Base-by-base conservation (phyloP, 1,139 yeast genomes). In the Taphrina wiesneri region DNA sequence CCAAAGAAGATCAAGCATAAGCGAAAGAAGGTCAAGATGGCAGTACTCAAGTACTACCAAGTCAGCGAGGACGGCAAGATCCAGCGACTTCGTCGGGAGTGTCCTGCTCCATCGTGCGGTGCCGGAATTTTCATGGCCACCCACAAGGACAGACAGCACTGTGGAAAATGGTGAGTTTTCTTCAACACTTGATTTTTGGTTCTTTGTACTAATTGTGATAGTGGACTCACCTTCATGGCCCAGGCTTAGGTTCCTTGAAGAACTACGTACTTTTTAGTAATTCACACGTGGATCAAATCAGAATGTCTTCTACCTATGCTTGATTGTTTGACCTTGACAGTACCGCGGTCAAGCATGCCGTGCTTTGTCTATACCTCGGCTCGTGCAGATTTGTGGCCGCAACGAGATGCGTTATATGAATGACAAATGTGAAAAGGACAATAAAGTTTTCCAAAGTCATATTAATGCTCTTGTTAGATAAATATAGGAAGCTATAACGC, bases 1-100 rank as follows among this genome's bases (percentile, higher is more conserved):
- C 99, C 99, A 86, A 93, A 93, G 93, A 93, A 92, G 89, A 90
- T 93, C 85, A 90, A 85, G 85, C 98, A 93, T 96, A 91, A 90
- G 89, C 97, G 90, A 88, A 93, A 90, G 90, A 92, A 92, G 86
- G 89, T 89, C 84, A 93, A 93, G 88, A 87, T 93, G 80, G 98
- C 98, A 83, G 97, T 93, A 82, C 90, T 93, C 82, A 91, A 96
- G 80, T 93, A 92, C 95, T 95, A 92, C 92, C 92, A 92, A 87
- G 98, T 93, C 77, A 96, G 91, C 82, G 88, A 87, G 80, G 99
- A 95, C 77, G 99, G 99, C 78, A 88, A 91, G 81, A 97, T 93
- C 78, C 95, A 92, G 85, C 90, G 96, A 84, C 90, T 95, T 81
- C 92, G 97, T 86, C 92, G 96, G 83, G 98, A 93, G 84, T 95